phyloP scores from a whole-genome alignment of 2,329 filamentous ascomycete species.

The Macrophomina pseudophaseolina region DNA sequence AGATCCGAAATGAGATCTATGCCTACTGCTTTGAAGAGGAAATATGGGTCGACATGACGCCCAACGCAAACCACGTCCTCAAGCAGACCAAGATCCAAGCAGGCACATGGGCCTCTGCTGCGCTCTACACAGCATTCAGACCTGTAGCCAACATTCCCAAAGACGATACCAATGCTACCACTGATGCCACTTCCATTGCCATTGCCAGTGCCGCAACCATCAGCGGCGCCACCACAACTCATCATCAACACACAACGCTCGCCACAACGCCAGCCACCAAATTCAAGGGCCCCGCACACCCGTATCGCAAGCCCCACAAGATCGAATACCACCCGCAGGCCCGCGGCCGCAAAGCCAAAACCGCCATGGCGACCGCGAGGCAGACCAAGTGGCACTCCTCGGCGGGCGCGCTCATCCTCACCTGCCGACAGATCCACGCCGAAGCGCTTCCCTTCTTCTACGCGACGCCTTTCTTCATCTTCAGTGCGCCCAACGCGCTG shows the following conservation, averaged over 20 bases:
- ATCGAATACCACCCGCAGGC: neutral
- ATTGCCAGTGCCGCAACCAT: neutral
- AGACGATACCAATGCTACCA: neutral
- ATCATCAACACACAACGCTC: neutral
- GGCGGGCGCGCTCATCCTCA: conserved; percentile 36
- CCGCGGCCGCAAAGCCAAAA: neutral
- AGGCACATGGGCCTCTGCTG: neutral
- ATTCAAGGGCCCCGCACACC: neutral
- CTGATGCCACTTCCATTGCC: neutral
- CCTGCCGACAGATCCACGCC: conserved; percentile 37
- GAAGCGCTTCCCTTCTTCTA: conserved; percentile 40
- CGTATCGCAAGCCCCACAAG: neutral
- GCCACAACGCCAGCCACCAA: neutral
- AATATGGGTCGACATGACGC: conserved; percentile 37
- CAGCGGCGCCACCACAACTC: neutral
- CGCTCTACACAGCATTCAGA: neutral
- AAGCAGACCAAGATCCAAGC: conserved; percentile 15
- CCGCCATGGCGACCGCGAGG: neutral
- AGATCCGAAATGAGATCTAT: conserved; percentile 58
- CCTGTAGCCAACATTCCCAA: neutral
- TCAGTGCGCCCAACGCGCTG: conserved; percentile 36
- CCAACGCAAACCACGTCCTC: conserved; percentile 27
- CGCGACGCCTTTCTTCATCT: conserved; percentile 37
- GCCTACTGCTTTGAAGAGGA: conserved; percentile 38
- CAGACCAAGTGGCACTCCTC: conserved; percentile 38